phyloP scores from a whole-genome alignment of 2,329 filamentous ascomycete genomes.

The Epichloe elymi region DNA sequence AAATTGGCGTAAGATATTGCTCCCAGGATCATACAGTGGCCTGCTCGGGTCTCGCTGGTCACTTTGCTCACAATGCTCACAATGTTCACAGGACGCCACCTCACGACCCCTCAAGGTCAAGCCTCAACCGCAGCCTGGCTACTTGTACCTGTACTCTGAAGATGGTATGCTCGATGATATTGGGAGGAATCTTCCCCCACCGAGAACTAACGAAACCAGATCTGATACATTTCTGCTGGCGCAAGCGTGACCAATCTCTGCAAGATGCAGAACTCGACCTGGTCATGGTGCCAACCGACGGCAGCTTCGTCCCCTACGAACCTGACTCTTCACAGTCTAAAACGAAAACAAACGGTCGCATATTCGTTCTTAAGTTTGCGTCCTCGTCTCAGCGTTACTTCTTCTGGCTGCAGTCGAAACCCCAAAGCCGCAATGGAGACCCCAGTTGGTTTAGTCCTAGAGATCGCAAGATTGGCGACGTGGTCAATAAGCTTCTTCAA shows the following conservation, averaged over 20 bases:
- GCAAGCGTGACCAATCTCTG: constrained; percentile 57
- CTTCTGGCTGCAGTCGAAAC: constrained; percentile 93
- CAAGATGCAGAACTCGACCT: constrained; percentile 73
- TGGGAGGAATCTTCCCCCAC: not conserved
- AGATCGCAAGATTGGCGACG: constrained; percentile 75
- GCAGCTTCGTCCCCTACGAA: constrained; percentile 73
- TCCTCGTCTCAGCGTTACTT: constrained; percentile 84
- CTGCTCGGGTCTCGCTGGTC: not conserved
- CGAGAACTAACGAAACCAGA: constrained; percentile 35
- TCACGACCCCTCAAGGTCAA: constrained; percentile 52
- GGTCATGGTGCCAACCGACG: constrained; percentile 85
- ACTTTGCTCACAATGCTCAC: constrained; percentile 8
- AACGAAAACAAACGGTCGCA: constrained; percentile 67
- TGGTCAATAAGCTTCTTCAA: constrained; percentile 73
- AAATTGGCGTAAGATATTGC: constrained; percentile 54
- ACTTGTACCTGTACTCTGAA: constrained; percentile 84
- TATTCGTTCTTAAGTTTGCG: constrained; percentile 86
- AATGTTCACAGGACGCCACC: constrained; percentile 1
- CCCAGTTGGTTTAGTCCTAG: constrained; percentile 70
- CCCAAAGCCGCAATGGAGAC: constrained; percentile 56
- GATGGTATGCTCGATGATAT: constrained; percentile 46
- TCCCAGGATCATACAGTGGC: constrained; percentile 2
- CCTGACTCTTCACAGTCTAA: constrained; percentile 40
- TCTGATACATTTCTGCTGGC: constrained; percentile 95
- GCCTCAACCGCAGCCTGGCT: constrained; percentile 61